These are phyloP conservation scores for Hypoxylon sp. DNA, from an alignment of 2,329 filamentous ascomycete genomes.

Conservation along the genomic window DNA sequence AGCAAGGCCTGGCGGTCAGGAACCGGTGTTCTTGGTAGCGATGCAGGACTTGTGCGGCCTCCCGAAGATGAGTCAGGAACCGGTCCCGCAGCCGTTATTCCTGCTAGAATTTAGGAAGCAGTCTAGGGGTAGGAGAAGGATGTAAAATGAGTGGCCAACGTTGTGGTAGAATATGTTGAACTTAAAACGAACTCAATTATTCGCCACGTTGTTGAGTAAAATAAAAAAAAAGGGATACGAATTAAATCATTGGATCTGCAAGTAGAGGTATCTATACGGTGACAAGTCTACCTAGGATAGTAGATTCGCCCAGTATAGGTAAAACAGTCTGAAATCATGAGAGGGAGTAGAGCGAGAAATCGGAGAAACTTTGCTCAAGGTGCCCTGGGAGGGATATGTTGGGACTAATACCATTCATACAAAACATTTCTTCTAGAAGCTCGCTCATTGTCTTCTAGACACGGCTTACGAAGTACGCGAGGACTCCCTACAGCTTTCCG, in stretches of 20 bases:
- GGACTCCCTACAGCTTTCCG: conserved; percentile 20
- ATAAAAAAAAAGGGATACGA: conserved; percentile 12
- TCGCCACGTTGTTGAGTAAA: conserved; percentile 20
- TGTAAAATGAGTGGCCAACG: conserved; percentile 25
- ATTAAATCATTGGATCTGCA: conserved; percentile 9
- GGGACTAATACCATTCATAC: conserved; percentile 46
- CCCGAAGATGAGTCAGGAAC: conserved; percentile 54
- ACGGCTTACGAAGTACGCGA: conserved; percentile 34
- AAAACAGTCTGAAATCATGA: conserved; percentile 17
- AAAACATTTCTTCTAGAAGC: conserved; percentile 29
- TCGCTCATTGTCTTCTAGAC: conserved; percentile 44
- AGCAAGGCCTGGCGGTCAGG: conserved; percentile 52
- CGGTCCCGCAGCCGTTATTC: conserved; percentile 43
- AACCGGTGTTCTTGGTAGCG: conserved; percentile 52
- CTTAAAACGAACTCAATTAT: conserved; percentile 23
- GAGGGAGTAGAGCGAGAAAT: conserved; percentile 22
- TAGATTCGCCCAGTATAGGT: conserved; percentile 20
- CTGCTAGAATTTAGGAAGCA: conserved; percentile 39
- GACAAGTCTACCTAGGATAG: conserved; percentile 11
- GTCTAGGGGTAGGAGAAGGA: conserved; percentile 24
- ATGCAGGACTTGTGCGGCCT: conserved; percentile 54
- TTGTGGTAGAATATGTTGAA: conserved; percentile 17
- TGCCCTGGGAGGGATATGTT: conserved; percentile 34
- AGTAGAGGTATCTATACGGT: conserved; percentile 9
- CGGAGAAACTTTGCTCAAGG: conserved; percentile 25